Conservation (phyloP, 1,284 basidiomycete genomes). For the Sporisorium exsertum region DNA sequence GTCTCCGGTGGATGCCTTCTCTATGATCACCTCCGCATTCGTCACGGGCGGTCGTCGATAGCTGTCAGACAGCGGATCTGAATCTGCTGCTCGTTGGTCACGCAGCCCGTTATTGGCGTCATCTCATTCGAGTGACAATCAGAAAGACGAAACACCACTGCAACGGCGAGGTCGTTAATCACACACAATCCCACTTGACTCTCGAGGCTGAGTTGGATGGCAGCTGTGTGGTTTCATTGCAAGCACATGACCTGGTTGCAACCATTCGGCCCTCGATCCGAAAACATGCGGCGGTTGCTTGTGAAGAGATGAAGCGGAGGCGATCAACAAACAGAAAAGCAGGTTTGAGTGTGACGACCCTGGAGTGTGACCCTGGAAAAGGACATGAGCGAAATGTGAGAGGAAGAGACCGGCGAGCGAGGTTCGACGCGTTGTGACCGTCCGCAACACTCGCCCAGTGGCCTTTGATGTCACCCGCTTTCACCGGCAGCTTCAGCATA, state of each 20-base stretch:
- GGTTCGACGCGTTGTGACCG: too few relatives aligned
- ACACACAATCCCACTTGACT: neutral
- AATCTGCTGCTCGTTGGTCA: too few relatives aligned
- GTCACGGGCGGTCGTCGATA: neutral
- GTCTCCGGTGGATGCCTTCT: slow-evolving; percentile 11
- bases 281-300: neutral
- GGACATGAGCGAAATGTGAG: too few relatives aligned
- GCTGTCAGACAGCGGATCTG: neutral
- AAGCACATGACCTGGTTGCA: neutral
- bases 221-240: too few relatives aligned
- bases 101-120: too few relatives aligned
- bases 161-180: too few relatives aligned
- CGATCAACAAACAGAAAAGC: neutral
- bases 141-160: too few relatives aligned
- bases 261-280: neutral
- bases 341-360: too few relatives aligned
- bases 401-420: too few relatives aligned
- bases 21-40: slow-evolving; percentile 47
- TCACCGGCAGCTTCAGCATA: neutral
- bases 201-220: neutral
- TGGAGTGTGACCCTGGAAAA: too few relatives aligned
- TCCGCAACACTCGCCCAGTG: neutral
- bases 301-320: neutral
- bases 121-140: too few relatives aligned
- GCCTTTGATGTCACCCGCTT: neutral